Base-by-base conservation (phyloP, 2,329 filamentous ascomycete species). In the Pyrenochaeta sp. region DNA sequence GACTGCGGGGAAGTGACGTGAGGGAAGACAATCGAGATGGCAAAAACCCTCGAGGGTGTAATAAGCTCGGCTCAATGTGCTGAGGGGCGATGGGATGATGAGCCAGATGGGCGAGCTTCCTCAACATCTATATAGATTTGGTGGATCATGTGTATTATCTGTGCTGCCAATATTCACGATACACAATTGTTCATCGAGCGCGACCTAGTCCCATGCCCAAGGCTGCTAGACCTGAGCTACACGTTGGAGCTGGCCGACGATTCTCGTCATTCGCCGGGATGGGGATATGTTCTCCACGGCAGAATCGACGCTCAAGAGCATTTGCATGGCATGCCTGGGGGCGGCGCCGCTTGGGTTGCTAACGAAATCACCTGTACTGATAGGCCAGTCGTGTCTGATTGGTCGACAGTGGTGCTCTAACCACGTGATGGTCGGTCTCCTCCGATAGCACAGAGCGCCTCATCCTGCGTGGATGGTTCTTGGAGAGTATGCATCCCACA, bases 241-340 rank as follows among this genome's bases (percentile, higher is more conserved):
- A 29, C 23, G 49, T 44, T 63, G 62, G 65, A 68, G 60, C 44
- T 53, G 54, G 61, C 64, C 63, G 63, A 63, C 32, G 43, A 36
- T 49, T 45, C 50, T 62, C 57, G 63, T 63, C 52, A 51, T 38
- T 43, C 55, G 60, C 61, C 62, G 61, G 34, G 27, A 58, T 41
- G 26, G 44, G 45, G 35, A 34, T 54, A 46, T 39, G 26, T 51
- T 60, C 51, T 67, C 54, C 60, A 65, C 56, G 57, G 56, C 45
- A 47, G 21, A 51, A 20, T 40, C 30, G 22, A 51, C 29, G 43
- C 48, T 48, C 36, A 45, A 41, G 48, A 47, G 49, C 47, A 40
- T 48, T 30, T 37, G 26, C 37, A n/a, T 59, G 51, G 44, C 35
- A 49, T 49, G 28, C 15, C 35, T 35, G 44, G 46, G 51, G 51